Conservation (phyloP, 805 yeast genomes). For the Ogataea polymorpha region DNA sequence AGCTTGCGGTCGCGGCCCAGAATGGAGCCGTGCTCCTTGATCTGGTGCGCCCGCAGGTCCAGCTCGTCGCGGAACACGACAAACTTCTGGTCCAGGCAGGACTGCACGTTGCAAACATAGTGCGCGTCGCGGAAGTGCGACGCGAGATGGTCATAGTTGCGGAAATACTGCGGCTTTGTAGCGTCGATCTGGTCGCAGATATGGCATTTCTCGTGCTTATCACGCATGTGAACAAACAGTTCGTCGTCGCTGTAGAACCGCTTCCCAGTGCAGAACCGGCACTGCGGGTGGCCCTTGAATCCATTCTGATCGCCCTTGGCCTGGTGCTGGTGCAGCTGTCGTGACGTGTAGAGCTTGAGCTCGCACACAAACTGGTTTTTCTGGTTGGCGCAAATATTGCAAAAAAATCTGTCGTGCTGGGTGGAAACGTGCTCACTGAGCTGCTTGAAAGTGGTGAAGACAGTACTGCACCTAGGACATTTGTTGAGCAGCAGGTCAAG, state of each 20-base stretch:
- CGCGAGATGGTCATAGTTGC: constrained; percentile 69
- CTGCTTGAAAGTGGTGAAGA: constrained; percentile 47
- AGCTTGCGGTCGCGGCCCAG: constrained; percentile 44
- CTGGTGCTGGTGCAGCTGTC: constrained; percentile 68
- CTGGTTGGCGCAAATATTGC: constrained; percentile 74
- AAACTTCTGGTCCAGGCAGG: constrained; percentile 84
- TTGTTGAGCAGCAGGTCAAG: constrained; percentile 47
- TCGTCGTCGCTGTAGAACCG: constrained; percentile 90
- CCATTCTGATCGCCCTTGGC: constrained; percentile 72
- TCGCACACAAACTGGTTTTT: constrained; percentile 78
- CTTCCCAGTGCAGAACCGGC: constrained; percentile 72
- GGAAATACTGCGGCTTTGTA: constrained; percentile 67
- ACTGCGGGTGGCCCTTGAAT: constrained; percentile 84
- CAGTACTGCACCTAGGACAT: constrained; percentile 45
- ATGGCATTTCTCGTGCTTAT: constrained; percentile 83
- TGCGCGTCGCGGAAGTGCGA: constrained; percentile 74
- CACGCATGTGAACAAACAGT: constrained; percentile 74
- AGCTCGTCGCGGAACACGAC: constrained; percentile 87
- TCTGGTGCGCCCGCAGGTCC: constrained; percentile 84
- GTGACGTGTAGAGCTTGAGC: constrained; percentile 55
- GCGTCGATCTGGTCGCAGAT: constrained; percentile 75
- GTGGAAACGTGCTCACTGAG: constrained; percentile 62
- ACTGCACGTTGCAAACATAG: constrained; percentile 69
- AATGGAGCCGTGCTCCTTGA: constrained; percentile 71
- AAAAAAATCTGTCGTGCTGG: constrained; percentile 62